These are phyloP conservation scores for Flagelloscypha sp. DNA, from an alignment of 768 basidiomycete genomes.

Conservation along the genomic window DNA sequence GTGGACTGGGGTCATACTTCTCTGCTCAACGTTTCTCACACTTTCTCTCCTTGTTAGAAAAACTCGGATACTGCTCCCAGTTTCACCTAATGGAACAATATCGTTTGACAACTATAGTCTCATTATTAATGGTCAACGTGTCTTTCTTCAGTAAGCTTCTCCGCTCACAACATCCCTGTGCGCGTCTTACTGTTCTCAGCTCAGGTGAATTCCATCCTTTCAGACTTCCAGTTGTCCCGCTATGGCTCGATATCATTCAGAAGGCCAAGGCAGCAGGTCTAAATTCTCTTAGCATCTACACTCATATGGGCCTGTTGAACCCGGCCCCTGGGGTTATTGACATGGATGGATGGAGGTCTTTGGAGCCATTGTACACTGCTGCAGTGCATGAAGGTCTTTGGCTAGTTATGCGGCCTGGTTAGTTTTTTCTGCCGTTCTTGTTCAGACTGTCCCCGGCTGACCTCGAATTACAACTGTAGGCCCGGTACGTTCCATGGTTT, in stretches of 20 bases:
- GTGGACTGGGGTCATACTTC: too few species aligned
- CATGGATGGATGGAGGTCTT: constrained; percentile 59
- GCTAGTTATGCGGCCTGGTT: constrained; percentile 73
- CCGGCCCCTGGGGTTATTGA: constrained; percentile 69
- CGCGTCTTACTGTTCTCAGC: constrained; percentile 25
- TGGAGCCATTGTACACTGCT: constrained; percentile 67
- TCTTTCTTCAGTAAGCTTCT: constrained; percentile 54
- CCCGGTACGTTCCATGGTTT: constrained; percentile 23
- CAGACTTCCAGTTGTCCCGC: constrained; percentile 66
- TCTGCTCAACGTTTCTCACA: too few species aligned
- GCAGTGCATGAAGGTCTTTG: constrained; percentile 68
- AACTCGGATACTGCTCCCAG: too few species aligned
- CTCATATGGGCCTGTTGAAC: constrained; percentile 72
- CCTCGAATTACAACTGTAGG: constrained; percentile 19
- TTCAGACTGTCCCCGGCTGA: not conserved
- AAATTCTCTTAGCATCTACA: constrained; percentile 71
- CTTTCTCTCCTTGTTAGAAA: too few species aligned
- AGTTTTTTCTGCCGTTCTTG: constrained; percentile 9
- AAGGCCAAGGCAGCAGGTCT: constrained; percentile 76
- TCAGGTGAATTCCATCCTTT: constrained; percentile 85
- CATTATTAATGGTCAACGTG: constrained; percentile 56
- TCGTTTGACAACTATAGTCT: constrained; percentile 65
- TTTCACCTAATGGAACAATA: too few species aligned
- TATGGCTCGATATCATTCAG: constrained; percentile 80
- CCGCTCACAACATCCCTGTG: not conserved